A percentile compares a stretch with the other conserved stretches of the same genome.
phyloP scores from a whole-genome alignment of 176 grass and related monocot genomes.

The Eragrostis curvula region DNA sequence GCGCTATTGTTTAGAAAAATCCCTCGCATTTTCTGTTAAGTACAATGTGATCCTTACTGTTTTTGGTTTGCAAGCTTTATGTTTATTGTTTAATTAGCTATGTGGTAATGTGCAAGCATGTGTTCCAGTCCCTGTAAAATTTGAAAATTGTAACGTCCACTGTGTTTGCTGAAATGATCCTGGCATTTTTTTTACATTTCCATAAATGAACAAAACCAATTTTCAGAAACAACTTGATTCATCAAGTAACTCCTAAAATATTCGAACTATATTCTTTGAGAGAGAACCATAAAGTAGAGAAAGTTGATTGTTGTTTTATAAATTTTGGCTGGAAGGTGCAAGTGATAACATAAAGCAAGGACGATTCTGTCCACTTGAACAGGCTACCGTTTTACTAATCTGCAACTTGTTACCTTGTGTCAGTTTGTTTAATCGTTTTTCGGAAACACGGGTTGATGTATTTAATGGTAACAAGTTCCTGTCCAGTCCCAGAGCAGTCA shows the following conservation, averaged over 20 bases:
- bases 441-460: not conserved
- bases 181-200: too few relatives aligned
- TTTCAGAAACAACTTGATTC: constrained; percentile 19
- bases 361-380: constrained; percentile 44
- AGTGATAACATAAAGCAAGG: constrained; percentile 34
- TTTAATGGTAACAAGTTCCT: constrained; percentile 22
- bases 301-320: constrained; percentile 7
- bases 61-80: too few relatives aligned
- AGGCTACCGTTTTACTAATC: constrained; percentile 14
- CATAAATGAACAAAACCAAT: not conserved
- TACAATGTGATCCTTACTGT: too few relatives aligned
- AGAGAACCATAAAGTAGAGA: constrained; percentile 8
- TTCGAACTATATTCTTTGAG: not conserved
- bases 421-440: not conserved
- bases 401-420: constrained; percentile 2
- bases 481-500: not conserved
- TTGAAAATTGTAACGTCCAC: too few relatives aligned
- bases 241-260: not conserved
- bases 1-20: too few relatives aligned
- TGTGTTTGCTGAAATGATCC: too few relatives aligned
- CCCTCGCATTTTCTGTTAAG: too few relatives aligned
- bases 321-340: not conserved
- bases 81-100: too few relatives aligned
- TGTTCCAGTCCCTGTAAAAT: too few relatives aligned
- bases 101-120: too few relatives aligned